A percentile compares a stretch with the other conserved stretches of the same genome.
These are phyloP conservation scores for Parastagonospora nodorum DNA, from an alignment of 2,329 filamentous ascomycete species.

Conservation along the genomic window DNA sequence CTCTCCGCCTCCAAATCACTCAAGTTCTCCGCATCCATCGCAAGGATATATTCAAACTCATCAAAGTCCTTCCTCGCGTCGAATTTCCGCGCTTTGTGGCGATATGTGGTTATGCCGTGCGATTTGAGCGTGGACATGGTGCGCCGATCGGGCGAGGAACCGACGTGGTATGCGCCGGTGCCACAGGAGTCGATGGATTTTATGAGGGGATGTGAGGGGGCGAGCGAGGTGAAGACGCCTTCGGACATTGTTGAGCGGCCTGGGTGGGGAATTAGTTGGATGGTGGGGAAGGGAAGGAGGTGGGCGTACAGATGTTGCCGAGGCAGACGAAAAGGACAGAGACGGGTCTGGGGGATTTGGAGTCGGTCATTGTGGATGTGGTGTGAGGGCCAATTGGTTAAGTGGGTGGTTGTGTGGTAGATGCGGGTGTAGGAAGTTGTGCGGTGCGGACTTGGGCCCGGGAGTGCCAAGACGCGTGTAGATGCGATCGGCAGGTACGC, in stretches of 20 bases:
- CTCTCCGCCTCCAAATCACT: slow-evolving; percentile 68
- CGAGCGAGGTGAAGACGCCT: slow-evolving; percentile 81
- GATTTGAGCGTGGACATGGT: slow-evolving; percentile 78
- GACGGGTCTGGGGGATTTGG: slow-evolving; percentile 45
- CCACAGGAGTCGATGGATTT: slow-evolving; percentile 82
- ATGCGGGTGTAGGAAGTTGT: too few relatives aligned
- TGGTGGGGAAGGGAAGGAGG: slow-evolving; percentile 39
- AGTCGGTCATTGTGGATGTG: slow-evolving; percentile 10
- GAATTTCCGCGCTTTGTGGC: slow-evolving; percentile 77
- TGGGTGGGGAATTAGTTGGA: slow-evolving; percentile 22
- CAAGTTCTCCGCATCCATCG: slow-evolving; percentile 89
- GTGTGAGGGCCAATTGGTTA: not conserved
- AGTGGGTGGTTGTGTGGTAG: not conserved
- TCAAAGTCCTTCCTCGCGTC: slow-evolving; percentile 71
- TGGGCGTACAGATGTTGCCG: slow-evolving; percentile 81
- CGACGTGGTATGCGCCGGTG: slow-evolving; percentile 84
- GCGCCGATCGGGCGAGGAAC: slow-evolving; percentile 76
- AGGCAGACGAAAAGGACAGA: slow-evolving; percentile 94
- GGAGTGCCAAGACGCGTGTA: not conserved
- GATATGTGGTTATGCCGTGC: slow-evolving; percentile 78
- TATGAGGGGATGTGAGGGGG: slow-evolving; percentile 58
- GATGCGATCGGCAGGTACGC: not conserved
- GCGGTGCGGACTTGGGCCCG: too few relatives aligned
- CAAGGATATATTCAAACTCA: slow-evolving; percentile 89
- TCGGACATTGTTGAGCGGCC: slow-evolving; percentile 91